Conservation (phyloP, 2,329 filamentous ascomycete species). For the Beauveria bassiana region DNA sequence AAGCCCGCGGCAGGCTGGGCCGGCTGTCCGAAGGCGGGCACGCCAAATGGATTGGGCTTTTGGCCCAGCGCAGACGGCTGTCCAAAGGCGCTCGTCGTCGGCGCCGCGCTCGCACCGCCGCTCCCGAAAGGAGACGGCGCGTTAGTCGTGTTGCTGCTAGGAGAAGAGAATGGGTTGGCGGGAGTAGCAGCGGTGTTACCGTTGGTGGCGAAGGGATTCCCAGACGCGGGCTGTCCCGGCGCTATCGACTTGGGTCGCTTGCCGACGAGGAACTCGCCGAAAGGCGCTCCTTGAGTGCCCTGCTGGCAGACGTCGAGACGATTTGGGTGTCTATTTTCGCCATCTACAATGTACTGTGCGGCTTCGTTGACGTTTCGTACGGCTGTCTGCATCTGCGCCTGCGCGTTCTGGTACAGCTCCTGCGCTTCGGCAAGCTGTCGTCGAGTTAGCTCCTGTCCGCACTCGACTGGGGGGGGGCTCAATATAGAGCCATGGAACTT, state of each 20-base stretch:
- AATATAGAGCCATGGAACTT: conserved; percentile 14
- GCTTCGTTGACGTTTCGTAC: conserved; percentile 64
- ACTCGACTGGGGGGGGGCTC: background rate
- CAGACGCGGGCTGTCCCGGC: conserved; percentile 16
- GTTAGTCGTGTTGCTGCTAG: conserved; percentile 14
- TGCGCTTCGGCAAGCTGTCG: conserved; percentile 52
- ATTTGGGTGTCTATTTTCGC: conserved; percentile 66
- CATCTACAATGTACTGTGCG: conserved; percentile 58
- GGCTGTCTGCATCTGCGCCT: conserved; percentile 65
- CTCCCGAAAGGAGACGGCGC: conserved; percentile 24
- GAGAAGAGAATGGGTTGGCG: conserved; percentile 35
- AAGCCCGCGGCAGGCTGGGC: conserved; percentile 14
- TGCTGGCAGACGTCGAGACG: conserved; percentile 55
- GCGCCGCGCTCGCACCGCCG: conserved; percentile 6
- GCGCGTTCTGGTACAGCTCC: conserved; percentile 53
- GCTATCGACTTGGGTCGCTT: conserved; percentile 22
- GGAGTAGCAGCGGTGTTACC: background rate
- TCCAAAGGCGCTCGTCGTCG: conserved; percentile 32
- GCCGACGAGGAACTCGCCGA: conserved; percentile 37
- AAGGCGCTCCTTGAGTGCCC: conserved; percentile 34
- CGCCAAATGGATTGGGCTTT: conserved; percentile 22
- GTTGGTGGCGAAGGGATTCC: conserved; percentile 35
- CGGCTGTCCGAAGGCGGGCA: conserved; percentile 28
- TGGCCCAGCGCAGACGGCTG: conserved; percentile 27
- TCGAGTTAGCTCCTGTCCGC: conserved; percentile 15